Percentiles rank a stretch among this genome's conserved stretches.
These are phyloP conservation scores for Selaginella tamariscina DNA, from an alignment of 75 land plant genomes.

Conservation along the genomic window DNA sequence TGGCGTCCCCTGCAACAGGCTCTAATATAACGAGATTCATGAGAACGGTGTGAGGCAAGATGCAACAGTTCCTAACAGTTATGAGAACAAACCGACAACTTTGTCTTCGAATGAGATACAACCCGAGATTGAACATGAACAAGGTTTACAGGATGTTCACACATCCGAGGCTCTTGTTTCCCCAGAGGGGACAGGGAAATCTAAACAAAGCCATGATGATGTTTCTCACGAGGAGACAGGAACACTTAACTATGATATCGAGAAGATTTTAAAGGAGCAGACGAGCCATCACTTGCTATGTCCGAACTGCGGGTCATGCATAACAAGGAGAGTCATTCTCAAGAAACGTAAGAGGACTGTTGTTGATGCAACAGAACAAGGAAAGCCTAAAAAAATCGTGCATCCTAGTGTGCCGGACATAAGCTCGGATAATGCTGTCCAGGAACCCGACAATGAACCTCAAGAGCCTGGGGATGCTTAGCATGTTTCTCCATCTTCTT, in stretches of 20 bases:
- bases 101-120: neutral
- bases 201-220: too few relatives aligned
- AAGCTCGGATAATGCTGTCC: neutral
- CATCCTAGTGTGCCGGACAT: neutral
- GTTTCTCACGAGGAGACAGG: too few relatives aligned
- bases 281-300: conserved; percentile 62
- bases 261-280: conserved; percentile 40
- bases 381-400: neutral
- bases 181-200: too few relatives aligned
- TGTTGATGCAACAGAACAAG: neutral
- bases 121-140: neutral
- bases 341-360: conserved; percentile 48
- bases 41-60: neutral
- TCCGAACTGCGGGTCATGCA: conserved; percentile 62
- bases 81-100: too few relatives aligned
- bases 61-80: neutral
- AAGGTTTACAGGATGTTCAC: too few relatives aligned
- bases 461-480: conserved; percentile 49
- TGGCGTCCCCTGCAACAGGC: too few relatives aligned
- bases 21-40: too few relatives aligned
- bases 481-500: conserved; percentile 60
- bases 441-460: conserved; percentile 15
- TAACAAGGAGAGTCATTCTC: conserved; percentile 65
- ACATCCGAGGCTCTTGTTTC: too few relatives aligned
- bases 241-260: conserved; percentile 38